These are phyloP conservation scores for Drechslera avenae DNA, from an alignment of 2,329 filamentous ascomycete genomes.

Conservation along the genomic window DNA sequence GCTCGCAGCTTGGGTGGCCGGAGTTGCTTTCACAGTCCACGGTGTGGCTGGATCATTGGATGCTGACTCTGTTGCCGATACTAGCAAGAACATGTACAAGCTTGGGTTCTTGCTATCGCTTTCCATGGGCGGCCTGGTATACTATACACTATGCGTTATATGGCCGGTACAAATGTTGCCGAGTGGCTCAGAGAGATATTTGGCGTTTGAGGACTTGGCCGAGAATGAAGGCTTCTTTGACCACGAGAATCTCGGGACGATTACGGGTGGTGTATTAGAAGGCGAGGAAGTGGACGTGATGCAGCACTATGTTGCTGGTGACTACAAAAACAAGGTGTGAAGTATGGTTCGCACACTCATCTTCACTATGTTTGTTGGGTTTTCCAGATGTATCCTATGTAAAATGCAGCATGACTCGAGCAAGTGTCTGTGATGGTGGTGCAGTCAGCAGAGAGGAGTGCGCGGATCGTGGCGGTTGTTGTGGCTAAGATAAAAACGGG, in stretches of 20 bases:
- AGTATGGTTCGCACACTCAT: too few relatives aligned
- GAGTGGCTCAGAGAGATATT: slow-evolving; percentile 6
- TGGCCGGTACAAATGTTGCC: slow-evolving; percentile 23
- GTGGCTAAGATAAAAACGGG: too few relatives aligned
- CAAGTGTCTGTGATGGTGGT: not conserved
- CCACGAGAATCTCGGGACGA: slow-evolving; percentile 18
- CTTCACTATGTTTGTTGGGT: too few relatives aligned
- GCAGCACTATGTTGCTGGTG: slow-evolving; percentile 14
- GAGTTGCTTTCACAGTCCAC: slow-evolving; percentile 26
- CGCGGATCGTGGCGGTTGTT: too few relatives aligned
- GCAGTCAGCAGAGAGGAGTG: too few relatives aligned
- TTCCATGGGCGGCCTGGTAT: slow-evolving; percentile 22
- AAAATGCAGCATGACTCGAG: not conserved
- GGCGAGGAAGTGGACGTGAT: slow-evolving; percentile 17
- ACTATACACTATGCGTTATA: slow-evolving; percentile 20
- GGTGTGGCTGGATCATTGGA: slow-evolving; percentile 24
- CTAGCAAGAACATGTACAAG: slow-evolving; percentile 29
- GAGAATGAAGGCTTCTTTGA: slow-evolving; percentile 25
- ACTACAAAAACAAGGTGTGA: slow-evolving; percentile 13
- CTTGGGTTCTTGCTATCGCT: slow-evolving; percentile 22
- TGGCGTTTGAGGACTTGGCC: slow-evolving; percentile 22
- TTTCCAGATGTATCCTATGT: too few relatives aligned
- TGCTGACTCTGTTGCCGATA: slow-evolving; percentile 16
- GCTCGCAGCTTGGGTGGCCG: slow-evolving; percentile 23
- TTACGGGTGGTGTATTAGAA: slow-evolving; percentile 22